Conservation (phyloP, 805 yeast species). For the Jamesozyma piceae region DNA sequence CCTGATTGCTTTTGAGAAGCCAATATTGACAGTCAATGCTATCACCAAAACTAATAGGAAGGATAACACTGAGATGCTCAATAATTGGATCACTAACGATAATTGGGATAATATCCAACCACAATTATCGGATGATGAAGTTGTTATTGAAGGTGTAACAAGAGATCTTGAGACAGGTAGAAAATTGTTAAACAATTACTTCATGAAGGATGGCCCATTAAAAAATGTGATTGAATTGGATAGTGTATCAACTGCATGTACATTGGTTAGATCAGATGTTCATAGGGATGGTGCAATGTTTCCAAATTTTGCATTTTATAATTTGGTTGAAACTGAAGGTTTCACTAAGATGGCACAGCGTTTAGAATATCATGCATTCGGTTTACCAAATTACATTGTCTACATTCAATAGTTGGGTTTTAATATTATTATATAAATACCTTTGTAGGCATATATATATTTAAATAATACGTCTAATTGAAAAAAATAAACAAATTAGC, state of each 20-base stretch:
- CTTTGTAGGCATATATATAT: not conserved
- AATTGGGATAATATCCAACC: conserved; percentile 65
- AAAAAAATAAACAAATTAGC: no score
- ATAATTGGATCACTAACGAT: conserved; percentile 81
- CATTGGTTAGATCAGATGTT: conserved; percentile 86
- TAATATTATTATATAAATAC: no score
- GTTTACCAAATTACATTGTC: conserved; percentile 85
- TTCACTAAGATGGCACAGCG: conserved; percentile 91
- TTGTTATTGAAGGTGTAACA: conserved; percentile 78
- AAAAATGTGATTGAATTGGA: conserved; percentile 70
- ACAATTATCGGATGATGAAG: conserved; percentile 67
- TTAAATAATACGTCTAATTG: no score
- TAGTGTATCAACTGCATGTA: conserved; percentile 94
- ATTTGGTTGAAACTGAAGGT: conserved; percentile 90
- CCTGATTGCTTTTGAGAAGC: conserved; percentile 66
- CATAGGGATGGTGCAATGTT: conserved; percentile 98
- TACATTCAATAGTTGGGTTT: conserved; percentile 34
- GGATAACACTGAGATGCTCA: conserved; percentile 64
- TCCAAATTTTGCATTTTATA: conserved; percentile 93
- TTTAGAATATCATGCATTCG: conserved; percentile 76
- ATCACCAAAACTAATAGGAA: conserved; percentile 62
- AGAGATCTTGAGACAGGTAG: conserved; percentile 77
- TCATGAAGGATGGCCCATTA: conserved; percentile 50
- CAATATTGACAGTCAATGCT: conserved; percentile 81
- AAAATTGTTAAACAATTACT: conserved; percentile 78